These are phyloP conservation scores for Linnemannia schmuckeri DNA, from an alignment of 192 early-diverging fungal species.

Conservation along the genomic window DNA sequence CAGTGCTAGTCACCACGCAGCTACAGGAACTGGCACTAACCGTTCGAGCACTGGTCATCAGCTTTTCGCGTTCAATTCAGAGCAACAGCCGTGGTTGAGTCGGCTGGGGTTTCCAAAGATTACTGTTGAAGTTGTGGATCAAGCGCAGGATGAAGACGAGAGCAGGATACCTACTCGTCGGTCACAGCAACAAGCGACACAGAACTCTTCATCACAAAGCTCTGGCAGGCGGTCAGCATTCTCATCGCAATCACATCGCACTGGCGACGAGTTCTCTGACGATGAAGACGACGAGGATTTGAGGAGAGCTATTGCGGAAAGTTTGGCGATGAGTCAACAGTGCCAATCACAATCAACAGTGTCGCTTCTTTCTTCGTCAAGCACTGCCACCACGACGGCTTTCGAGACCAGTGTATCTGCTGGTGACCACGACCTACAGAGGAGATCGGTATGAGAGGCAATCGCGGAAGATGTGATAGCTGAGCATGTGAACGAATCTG, in stretches of 20 bases:
- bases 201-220: not conserved
- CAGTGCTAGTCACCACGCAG: conserved; percentile 1
- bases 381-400: not conserved
- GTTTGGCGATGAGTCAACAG: conserved; percentile 36
- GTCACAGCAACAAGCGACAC: not conserved
- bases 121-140: conserved; percentile 50
- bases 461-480: not conserved
- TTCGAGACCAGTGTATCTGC: not conserved
- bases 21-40: not conserved
- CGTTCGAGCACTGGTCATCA: conserved; percentile 36
- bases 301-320: conserved; percentile 37
- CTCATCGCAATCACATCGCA: not conserved
- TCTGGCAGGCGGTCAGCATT: not conserved
- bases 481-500: not conserved
- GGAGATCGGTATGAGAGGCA: not conserved
- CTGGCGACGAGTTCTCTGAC: conserved; percentile 2
- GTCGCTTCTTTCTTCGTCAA: not conserved
- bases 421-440: not conserved
- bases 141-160: conserved; percentile 29
- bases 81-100: conserved; percentile 52
- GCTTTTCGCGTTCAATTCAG: conserved; percentile 52
- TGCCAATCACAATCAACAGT: conserved; percentile 11
- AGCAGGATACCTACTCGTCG: not conserved
- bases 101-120: conserved; percentile 51
- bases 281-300: conserved; percentile 42